Conservation (phyloP, 2,329 filamentous ascomycete genomes). For the Hypoxylon sp. region DNA sequence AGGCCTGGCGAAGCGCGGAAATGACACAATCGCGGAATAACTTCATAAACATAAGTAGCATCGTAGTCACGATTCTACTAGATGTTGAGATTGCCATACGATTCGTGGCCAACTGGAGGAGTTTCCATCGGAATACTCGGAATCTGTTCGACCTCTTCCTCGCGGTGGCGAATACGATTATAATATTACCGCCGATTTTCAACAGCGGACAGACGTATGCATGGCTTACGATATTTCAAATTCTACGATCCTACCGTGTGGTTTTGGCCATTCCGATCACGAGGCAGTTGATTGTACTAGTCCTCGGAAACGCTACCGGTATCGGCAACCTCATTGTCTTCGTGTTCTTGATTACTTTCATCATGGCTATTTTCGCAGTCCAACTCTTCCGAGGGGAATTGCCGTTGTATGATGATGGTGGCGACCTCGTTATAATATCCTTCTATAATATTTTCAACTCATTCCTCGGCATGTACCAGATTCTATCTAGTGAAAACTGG, state of each 20-base stretch:
- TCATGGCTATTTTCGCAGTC: slow-evolving; percentile 91
- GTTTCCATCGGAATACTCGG: slow-evolving; percentile 77
- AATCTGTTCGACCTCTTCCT: slow-evolving; percentile 86
- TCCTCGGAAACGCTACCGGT: slow-evolving; percentile 91
- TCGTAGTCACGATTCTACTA: slow-evolving; percentile 80
- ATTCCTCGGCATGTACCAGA: slow-evolving; percentile 97
- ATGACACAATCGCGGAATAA: slow-evolving; percentile 72
- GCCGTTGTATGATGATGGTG: slow-evolving; percentile 70
- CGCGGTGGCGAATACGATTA: slow-evolving; percentile 83
- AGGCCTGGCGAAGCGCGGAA: slow-evolving; percentile 78
- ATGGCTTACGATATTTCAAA: slow-evolving; percentile 94
- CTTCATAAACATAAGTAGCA: slow-evolving; percentile 80
- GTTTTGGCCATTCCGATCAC: slow-evolving; percentile 91
- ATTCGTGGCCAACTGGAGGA: slow-evolving; percentile 81
- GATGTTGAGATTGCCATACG: slow-evolving; percentile 85
- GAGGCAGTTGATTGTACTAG: slow-evolving; percentile 84
- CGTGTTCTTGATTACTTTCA: slow-evolving; percentile 93
- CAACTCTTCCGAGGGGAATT: slow-evolving; percentile 94
- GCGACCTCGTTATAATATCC: slow-evolving; percentile 74
- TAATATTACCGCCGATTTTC: slow-evolving; percentile 85
- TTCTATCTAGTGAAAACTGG: slow-evolving; percentile 97
- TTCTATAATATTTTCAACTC: slow-evolving; percentile 95
- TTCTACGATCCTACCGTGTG: slow-evolving; percentile 89
- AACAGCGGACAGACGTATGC: slow-evolving; percentile 78
- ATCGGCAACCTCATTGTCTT: slow-evolving; percentile 95